Base-by-base conservation (phyloP, 1,139 yeast species). In the Scheffersomyces cryptocercus region DNA sequence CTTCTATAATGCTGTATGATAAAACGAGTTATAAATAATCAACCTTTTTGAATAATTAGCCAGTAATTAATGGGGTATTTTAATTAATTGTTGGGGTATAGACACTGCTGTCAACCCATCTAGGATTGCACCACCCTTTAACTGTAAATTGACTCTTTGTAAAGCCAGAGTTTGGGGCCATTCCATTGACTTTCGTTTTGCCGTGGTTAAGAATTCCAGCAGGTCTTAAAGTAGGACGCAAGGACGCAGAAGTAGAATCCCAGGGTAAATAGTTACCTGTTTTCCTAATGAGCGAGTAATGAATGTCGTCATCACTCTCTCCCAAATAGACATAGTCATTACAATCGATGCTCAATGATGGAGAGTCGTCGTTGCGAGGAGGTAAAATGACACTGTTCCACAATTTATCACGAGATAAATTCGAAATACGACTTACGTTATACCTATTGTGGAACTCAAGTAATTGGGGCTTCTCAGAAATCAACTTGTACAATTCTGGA, bases 51-150 rank as follows among this genome's bases (percentile, higher is more conserved):
- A 20, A 20, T 20, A 20, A 20, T 20, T 20, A 20, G 26, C 26
- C 26, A 20, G 26, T 20, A 20, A 20, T 20, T 20, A 20, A 20
- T 20, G 26, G 26, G 26, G 26, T 20, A 20, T 20, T 20, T 20
- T 20, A 20, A 20, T 20, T 20, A 20, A 8, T 20, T 20, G 8
- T 20, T 20, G 26, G 26, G 7, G 26, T 20, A 3, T 6, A 6
- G 26, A 20, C 26, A 20, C 26, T 14, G 24, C 35, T 13, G 35
- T 31, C 35, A 13, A 65, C 40, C 83, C 83, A 79, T 46, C 81
- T 59, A 46, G 68, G 58, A 51, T 76, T 73, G 47, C 73, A 66
- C 84, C 84, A 79, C 4, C 82, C 82, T 50, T 72, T 76, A 12
- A 74, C 73, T 7, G 82, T 79, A 52, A 69, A 79, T 51, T 79